phyloP scores from a whole-genome alignment of 2,329 filamentous ascomycete genomes.

The Penicillium sumatraense region DNA sequence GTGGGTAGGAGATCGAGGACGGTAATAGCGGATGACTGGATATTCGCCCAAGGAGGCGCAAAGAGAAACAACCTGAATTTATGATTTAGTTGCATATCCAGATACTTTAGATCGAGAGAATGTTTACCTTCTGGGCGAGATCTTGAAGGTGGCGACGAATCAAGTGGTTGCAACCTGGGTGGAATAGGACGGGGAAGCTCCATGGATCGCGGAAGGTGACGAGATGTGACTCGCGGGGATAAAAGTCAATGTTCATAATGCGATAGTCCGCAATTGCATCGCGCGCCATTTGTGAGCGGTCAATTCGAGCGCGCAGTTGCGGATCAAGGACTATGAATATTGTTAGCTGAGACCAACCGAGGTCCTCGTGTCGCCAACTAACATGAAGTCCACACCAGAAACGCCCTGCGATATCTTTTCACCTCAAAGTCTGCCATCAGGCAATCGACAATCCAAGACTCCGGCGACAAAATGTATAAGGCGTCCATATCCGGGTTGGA shows the following conservation, averaged over 20 bases:
- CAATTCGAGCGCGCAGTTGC: constrained; percentile 72
- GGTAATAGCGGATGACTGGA: constrained; percentile 89
- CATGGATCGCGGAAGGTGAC: constrained; percentile 92
- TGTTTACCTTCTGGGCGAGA: constrained; percentile 79
- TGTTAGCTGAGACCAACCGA: constrained; percentile 25
- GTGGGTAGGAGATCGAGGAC: constrained; percentile 73
- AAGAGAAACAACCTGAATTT: constrained; percentile 73
- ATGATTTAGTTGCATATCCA: constrained; percentile 19
- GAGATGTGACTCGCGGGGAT: constrained; percentile 86
- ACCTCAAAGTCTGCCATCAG: constrained; percentile 90
- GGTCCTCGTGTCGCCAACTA: constrained; percentile 31
- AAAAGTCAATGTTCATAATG: constrained; percentile 85
- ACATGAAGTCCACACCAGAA: constrained; percentile 82
- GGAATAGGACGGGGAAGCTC: constrained; percentile 92
- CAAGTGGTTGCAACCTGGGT: constrained; percentile 84
- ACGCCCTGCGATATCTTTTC: constrained; percentile 76
- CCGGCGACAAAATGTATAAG: constrained; percentile 86
- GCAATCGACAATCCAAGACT: constrained; percentile 88
- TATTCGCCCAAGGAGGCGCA: constrained; percentile 94
- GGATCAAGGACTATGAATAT: constrained; percentile 65
- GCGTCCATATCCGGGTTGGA: constrained; percentile 90
- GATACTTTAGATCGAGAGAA: neutral
- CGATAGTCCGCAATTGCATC: constrained; percentile 80
- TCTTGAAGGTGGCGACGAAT: constrained; percentile 82
- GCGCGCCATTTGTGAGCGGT: constrained; percentile 69